A percentile compares a stretch with the other conserved stretches of the same genome.
Evolutionary conservation across 2,329 filamentous ascomycete species (phyloP).

Genomic region (Proliferodiscus dingleyae): DNA sequence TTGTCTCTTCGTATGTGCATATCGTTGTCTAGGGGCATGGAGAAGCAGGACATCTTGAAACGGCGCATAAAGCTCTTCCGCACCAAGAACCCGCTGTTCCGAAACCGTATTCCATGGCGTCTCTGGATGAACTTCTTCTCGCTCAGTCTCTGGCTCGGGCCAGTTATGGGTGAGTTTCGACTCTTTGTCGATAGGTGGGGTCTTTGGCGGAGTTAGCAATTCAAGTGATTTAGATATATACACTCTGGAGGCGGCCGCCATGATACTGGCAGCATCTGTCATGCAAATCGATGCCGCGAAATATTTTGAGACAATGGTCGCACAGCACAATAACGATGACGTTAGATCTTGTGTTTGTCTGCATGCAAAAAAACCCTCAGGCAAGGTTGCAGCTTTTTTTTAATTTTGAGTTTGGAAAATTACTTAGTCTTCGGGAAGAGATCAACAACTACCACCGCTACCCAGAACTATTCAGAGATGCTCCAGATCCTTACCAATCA

Average conservation of each 20-base stretch:
- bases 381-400: no score
- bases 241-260: background rate
- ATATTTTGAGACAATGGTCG: background rate
- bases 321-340: background rate
- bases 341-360: background rate
- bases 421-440: no score
- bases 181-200: constrained; percentile 12
- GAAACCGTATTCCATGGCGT: background rate
- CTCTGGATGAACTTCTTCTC: constrained; percentile 10
- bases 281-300: no score
- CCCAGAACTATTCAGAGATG: no score
- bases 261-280: background rate
- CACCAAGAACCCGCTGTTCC: background rate
- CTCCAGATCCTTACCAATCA: no score
- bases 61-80: constrained; percentile 10
- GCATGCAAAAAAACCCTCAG: no score
- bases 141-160: constrained; percentile 22
- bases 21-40: constrained; percentile 45
- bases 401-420: no score
- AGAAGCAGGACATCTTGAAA: constrained; percentile 46
- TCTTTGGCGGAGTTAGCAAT: constrained; percentile 20
- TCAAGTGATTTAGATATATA: constrained; percentile 19
- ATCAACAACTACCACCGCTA: no score
- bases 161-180: constrained; percentile 18
- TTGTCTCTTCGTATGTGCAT: constrained; percentile 41